Percentiles rank a stretch among this genome's conserved stretches.
Evolutionary conservation across 2,329 filamentous ascomycete genomes (phyloP).

Genomic region (Calonectria fujianensis): DNA sequence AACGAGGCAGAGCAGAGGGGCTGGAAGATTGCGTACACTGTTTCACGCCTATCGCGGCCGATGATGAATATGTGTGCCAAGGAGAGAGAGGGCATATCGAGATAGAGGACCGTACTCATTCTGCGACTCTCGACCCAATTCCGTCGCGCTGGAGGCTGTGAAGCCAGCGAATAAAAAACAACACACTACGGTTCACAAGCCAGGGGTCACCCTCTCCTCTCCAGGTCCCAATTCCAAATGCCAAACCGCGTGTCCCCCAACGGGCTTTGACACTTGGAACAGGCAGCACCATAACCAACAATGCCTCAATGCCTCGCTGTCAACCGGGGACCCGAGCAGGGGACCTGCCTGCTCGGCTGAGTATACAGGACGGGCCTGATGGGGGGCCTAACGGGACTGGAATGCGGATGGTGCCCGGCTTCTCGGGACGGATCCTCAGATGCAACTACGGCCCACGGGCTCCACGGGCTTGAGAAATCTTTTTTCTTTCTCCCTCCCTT

Average conservation of each 20-base stretch:
- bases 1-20: not conserved
- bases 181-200: slow-evolving; percentile 15
- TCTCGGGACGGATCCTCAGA: slow-evolving; percentile 46
- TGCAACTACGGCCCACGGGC: slow-evolving; percentile 44
- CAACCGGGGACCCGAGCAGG: slow-evolving; percentile 28
- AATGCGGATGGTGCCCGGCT: slow-evolving; percentile 47
- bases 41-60: slow-evolving; percentile 32
- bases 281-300: slow-evolving; percentile 28
- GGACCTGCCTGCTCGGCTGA: slow-evolving; percentile 31
- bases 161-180: slow-evolving; percentile 25
- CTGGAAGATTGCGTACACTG: slow-evolving; percentile 30
- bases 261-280: slow-evolving; percentile 23
- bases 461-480: slow-evolving; percentile 40
- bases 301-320: slow-evolving; percentile 28
- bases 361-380: slow-evolving; percentile 37
- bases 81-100: slow-evolving; percentile 9
- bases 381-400: slow-evolving; percentile 33
- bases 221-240: slow-evolving; percentile 16
- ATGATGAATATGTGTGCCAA: slow-evolving; percentile 15
- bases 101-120: slow-evolving; percentile 7
- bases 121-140: slow-evolving; percentile 19
- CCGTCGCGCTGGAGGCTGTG: slow-evolving; percentile 29
- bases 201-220: slow-evolving; percentile 8
- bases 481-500: slow-evolving; percentile 28
- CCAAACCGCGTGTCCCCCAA: slow-evolving; percentile 30